Evolutionary conservation across 2,329 filamentous ascomycete species (phyloP), one percentile per base, ranked within the genome.

Genomic region (Amylocarpus encephaloides): DNA sequence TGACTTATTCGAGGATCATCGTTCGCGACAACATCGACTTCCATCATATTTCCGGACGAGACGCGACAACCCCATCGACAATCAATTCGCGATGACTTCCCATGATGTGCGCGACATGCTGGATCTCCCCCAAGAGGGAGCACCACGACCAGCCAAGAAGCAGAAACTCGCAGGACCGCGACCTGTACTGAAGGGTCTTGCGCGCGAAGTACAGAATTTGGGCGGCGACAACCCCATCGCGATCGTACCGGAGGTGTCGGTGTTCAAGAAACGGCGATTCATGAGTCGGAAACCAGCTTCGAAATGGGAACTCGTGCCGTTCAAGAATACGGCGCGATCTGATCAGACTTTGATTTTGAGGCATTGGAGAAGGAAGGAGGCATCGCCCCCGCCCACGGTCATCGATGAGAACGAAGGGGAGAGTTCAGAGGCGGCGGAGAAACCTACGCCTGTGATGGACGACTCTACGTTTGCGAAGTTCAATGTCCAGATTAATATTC

Each of bases 101-200:
- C 79, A 83, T 67, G 89, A 95, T 75, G 81, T 94, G 61, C 88
- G 87, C 72, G 89, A 95, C 68, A 88, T 95, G 66, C 82, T 95
- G 64, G 88, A 91, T 68, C 75, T 95, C 66, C 84, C 85, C 59
- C 72, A 71, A 44, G 73, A 82, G 60, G 83, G 82, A 30, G 71
- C 70, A 46, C 64, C 73, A 48, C 72, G 84, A 55, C 80, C 83
- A 36, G 71, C 79, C 39, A 94, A 93, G 72, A 91, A 92, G 66
- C 82, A 85, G 62, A 90, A 86, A 66, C 73, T 79, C 6, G 73
- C 77, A 13, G 79, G 77, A 42, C 78, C 83, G 57, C 73, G 74
- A 47, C 75, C 74, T 36, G 82, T 77, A 55, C 65, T 85, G 47
- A 84, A 84, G 57, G 81, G 81, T 19, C 70, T 85, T 18, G 80